Evolutionary conservation across 139 green algal genomes (phyloP).

Genomic region (Chlorella vulgaris): DNA sequence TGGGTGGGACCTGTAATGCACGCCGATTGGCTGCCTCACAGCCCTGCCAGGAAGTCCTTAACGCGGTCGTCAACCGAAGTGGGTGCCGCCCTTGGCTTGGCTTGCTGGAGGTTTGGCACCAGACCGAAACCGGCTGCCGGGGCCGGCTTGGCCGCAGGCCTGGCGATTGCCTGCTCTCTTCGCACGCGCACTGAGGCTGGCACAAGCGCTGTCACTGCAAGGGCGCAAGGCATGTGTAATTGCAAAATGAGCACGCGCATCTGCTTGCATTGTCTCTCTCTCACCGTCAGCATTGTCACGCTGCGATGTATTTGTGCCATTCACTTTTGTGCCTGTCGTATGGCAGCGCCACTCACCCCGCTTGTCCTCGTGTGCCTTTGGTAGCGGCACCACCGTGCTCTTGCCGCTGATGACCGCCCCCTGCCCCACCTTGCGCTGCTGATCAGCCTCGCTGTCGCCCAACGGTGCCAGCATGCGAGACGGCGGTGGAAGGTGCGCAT

Average conservation of each 20-base stretch:
- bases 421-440: not conserved
- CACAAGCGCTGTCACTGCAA: not conserved
- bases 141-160: not conserved
- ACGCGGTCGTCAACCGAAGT: slow-evolving; percentile 21
- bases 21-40: no score
- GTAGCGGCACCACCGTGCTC: slow-evolving; percentile 77
- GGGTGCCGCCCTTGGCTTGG: not conserved
- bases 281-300: no score
- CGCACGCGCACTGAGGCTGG: not conserved
- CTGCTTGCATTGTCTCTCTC: no score
- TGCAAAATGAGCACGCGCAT: not conserved
- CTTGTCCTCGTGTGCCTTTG: slow-evolving; percentile 75
- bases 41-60: slow-evolving; percentile 12
- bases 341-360: slow-evolving; percentile 5
- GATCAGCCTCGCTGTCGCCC: not conserved
- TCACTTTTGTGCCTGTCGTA: not conserved
- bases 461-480: not conserved
- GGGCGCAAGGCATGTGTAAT: not conserved
- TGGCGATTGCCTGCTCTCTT: not conserved
- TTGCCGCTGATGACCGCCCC: slow-evolving; percentile 47
- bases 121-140: slow-evolving; percentile 13
- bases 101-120: slow-evolving; percentile 6
- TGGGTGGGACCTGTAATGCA: no score
- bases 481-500: not conserved
- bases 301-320: not conserved